phyloP scores from a whole-genome alignment of 1,139 yeast genomes.

The Kurtzmaniella quercitrusa region DNA sequence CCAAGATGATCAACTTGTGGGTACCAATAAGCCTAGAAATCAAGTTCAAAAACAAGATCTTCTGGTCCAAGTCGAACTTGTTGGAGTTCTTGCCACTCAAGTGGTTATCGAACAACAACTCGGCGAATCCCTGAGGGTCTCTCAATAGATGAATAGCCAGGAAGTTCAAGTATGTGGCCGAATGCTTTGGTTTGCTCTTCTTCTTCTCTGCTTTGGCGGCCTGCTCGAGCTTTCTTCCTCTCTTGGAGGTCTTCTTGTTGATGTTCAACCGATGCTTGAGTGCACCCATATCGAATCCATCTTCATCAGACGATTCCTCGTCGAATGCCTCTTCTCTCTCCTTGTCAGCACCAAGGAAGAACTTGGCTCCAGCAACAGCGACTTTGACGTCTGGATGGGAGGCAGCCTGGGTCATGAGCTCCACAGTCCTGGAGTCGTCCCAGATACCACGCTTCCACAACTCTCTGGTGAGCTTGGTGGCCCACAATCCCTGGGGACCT shows the following conservation, averaged over 20 bases:
- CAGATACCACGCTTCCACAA: conserved; percentile 96
- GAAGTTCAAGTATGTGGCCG: conserved; percentile 81
- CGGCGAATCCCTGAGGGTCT: conserved; percentile 98
- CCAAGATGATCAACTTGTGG: conserved; percentile 86
- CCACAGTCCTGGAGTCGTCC: conserved; percentile 96
- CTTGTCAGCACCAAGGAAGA: conserved; percentile 91
- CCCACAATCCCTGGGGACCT: conserved; percentile 88
- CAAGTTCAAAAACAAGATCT: conserved; percentile 80
- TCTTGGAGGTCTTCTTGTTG: conserved; percentile 77
- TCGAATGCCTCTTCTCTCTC: conserved; percentile 85
- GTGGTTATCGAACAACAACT: conserved; percentile 67
- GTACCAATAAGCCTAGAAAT: conserved; percentile 88
- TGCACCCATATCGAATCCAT: conserved; percentile 61
- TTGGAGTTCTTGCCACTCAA: conserved; percentile 62
- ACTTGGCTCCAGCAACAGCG: conserved; percentile 82
- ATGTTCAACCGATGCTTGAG: conserved; percentile 77
- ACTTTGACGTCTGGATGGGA: conserved; percentile 84
- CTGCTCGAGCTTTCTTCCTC: conserved; percentile 70
- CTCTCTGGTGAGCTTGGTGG: conserved; percentile 90
- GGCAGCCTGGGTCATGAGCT: conserved; percentile 94
- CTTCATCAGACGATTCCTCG: conserved; percentile 69
- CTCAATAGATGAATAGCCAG: conserved; percentile 89
- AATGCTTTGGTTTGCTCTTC: conserved; percentile 43
- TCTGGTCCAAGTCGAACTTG: conserved; percentile 80
- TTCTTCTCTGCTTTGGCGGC: conserved; percentile 68